These are phyloP conservation scores for Neurospora sublineolata DNA, from an alignment of 495 filamentous ascomycete species.

Conservation along the genomic window DNA sequence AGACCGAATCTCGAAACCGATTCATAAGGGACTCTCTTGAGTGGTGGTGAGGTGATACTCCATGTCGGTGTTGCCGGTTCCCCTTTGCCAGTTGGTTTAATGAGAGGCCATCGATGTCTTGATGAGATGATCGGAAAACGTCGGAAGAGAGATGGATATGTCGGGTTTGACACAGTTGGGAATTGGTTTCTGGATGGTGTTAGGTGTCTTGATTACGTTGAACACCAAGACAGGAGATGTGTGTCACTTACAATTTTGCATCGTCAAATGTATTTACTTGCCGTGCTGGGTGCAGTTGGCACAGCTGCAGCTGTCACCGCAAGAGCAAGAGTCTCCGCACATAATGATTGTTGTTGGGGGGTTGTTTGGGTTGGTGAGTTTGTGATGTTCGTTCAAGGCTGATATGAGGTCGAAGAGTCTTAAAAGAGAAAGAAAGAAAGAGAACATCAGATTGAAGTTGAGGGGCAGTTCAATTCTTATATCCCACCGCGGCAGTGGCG, in stretches of 20 bases:
- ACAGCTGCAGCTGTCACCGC: conserved; percentile 15
- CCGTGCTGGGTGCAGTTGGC: conserved; percentile 12
- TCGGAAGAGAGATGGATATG: background rate
- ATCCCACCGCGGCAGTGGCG: background rate
- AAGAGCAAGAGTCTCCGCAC: conserved; percentile 16
- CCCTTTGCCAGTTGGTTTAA: background rate
- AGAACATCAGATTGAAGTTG: background rate
- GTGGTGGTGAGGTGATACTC: background rate
- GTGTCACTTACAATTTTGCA: background rate
- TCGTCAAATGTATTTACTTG: conserved; percentile 5
- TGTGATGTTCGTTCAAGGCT: background rate
- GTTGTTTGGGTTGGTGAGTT: background rate
- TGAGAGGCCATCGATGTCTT: background rate
- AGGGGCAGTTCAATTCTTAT: background rate
- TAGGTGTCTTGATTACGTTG: background rate
- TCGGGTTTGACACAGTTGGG: background rate
- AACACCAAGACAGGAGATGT: background rate
- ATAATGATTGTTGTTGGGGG: conserved; percentile 5
- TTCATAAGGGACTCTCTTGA: background rate
- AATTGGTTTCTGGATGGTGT: background rate
- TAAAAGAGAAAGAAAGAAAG: background rate
- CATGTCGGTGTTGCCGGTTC: background rate
- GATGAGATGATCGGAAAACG: background rate
- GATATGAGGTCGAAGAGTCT: background rate
- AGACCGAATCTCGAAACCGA: background rate